phyloP scores from a whole-genome alignment of 768 basidiomycete genomes.

The Pleurotus platypus region DNA sequence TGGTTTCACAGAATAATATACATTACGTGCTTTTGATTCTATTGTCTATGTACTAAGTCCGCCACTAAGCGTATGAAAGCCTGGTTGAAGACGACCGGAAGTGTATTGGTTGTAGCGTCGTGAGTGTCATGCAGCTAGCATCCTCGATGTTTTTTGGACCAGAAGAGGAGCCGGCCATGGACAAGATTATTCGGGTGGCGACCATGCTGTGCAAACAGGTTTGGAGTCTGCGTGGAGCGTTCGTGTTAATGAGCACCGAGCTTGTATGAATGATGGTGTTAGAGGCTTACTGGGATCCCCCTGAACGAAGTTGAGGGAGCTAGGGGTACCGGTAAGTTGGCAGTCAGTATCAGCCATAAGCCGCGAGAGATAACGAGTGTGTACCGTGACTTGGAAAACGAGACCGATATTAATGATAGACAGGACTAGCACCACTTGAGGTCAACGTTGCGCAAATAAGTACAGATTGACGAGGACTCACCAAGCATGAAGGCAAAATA shows the following conservation, averaged over 20 bases:
- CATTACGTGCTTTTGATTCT: too few species aligned
- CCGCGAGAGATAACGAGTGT: not conserved
- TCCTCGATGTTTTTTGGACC: conserved; percentile 4
- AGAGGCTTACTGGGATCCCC: conserved; percentile 13
- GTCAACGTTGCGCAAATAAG: not conserved
- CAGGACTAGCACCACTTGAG: conserved; percentile 5
- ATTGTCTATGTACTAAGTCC: too few species aligned
- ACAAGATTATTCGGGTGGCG: conserved; percentile 16
- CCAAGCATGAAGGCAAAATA: conserved; percentile 16
- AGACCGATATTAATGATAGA: conserved; percentile 16
- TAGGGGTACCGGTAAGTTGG: not conserved
- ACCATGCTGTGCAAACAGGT: conserved; percentile 18
- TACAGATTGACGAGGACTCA: not conserved
- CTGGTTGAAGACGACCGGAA: too few species aligned
- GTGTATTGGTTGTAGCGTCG: not conserved
- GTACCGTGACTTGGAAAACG: conserved; percentile 13
- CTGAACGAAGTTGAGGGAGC: conserved; percentile 15
- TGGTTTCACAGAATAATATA: too few species aligned
- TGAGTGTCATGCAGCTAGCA: not conserved
- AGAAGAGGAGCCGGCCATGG: conserved; percentile 5
- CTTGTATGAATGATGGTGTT: not conserved
- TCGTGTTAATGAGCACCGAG: not conserved
- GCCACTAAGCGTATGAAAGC: too few species aligned
- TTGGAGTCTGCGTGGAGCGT: conserved; percentile 11
- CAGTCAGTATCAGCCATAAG: too few species aligned